Base-by-base conservation (phyloP, 257 asterid genomes). In the Cinchona pubescens region DNA sequence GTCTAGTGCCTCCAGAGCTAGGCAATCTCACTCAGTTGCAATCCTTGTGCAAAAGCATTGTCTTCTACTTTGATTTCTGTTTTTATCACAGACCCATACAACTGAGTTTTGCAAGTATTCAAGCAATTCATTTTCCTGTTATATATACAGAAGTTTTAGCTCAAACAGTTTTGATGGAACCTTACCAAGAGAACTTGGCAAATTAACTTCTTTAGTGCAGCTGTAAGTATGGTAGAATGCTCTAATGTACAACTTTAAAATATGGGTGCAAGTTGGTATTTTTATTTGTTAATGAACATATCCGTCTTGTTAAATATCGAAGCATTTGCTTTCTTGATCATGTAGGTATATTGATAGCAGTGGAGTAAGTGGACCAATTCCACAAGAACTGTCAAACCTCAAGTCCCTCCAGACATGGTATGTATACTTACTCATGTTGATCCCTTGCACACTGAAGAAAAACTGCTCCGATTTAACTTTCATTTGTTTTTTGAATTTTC, bases 271-370 rank as follows among this genome's bases (percentile, higher is more conserved):
- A n/a, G n/a, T n/a, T n/a, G n/a, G n/a, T n/a, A n/a, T n/a, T n/a
- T n/a, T n/a, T n/a, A n/a, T n/a, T n/a, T n/a, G n/a, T n/a, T n/a
- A n/a, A n/a, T n/a, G n/a, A n/a, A n/a, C n/a, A n/a, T n/a, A n/a
- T n/a, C n/a, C n/a, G n/a, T n/a, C n/a, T n/a, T n/a, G n/a, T n/a
- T n/a, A n/a, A n/a, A n/a, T 46, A 43, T 15, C 29, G 42, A 45
- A 16, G 21, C 32, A 21, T 60, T 62, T 75, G 42, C 14, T 72
- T 40, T 40, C 69, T 72, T 63, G 63, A 58, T 65, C 75, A 73
- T 76, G 75, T 75, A 89, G 95, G 85, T 89, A 89, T 71, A 87
- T 89, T 18, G 92, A 89, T 69, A 86, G 92, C 85, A 86, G 92
- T 75, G 92, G 92, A 74, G 77, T 89, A 82, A 82, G 86, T 70